Evolutionary conservation across 371 early-diverging fungal genomes (phyloP), one percentile per base, ranked within the genome.

Genomic region (Smittium culicis): DNA sequence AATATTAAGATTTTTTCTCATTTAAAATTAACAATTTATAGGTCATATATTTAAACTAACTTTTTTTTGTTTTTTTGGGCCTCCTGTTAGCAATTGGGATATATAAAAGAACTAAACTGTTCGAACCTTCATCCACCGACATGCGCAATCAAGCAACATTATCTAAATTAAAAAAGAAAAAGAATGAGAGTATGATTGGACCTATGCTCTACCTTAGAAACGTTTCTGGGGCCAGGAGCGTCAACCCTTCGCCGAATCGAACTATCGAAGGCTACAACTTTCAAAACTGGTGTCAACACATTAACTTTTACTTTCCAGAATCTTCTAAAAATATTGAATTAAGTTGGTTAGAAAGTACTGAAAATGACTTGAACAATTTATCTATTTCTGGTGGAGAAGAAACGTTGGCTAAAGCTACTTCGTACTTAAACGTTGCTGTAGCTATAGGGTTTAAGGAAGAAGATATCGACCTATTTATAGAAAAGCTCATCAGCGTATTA

Each of bases 401-500:
- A 11, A 8, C 31, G 5, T 25, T 29, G 8, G 64, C 11, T 31
- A 29, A 14, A 54, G 16, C 64, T 54, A 54, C n/a, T 25, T 31
- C 64, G 11, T 64, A 64, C 35, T n/a, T 64, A 5, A 64, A 34
- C 35, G 64, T 60, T 34, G 64, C 64, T 31, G 64, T 60, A 31
- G 64, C 54, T 11, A 34, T 64, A 54, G 64, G 64, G 5, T 54
- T 64, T 34, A 34, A 25, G 14, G 29, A 34, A 14, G 35, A 34
- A 11, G 64, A 64, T 11, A 64, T 64, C 35, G 64, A 64, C 5
- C n/a, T n/a, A n/a, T n/a, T n/a, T n/a, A n/a, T n/a, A n/a, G n/a
- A n/a, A n/a, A n/a, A n/a, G n/a, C n/a, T n/a, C n/a, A n/a, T n/a
- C n/a, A n/a, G n/a, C n/a, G n/a, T n/a, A n/a, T n/a, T n/a, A n/a